phyloP scores from a whole-genome alignment of 2,329 filamentous ascomycete species.

The Hypoxylon sp. region DNA sequence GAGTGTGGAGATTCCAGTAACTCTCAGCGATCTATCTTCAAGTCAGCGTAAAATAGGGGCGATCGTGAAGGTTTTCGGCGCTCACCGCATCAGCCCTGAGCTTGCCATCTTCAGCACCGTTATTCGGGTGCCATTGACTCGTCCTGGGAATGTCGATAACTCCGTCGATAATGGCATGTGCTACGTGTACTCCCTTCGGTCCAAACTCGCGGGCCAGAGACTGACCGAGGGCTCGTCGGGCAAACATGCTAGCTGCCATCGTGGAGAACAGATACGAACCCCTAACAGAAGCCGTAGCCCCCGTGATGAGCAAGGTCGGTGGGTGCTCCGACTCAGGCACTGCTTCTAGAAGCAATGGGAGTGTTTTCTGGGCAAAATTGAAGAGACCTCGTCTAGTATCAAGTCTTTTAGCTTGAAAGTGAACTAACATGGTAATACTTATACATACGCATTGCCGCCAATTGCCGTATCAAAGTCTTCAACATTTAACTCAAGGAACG shows the following conservation, averaged over 20 bases:
- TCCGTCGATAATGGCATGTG: slow-evolving; percentile 80
- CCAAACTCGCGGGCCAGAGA: slow-evolving; percentile 80
- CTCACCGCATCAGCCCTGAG: slow-evolving; percentile 75
- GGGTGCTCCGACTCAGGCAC: slow-evolving; percentile 66
- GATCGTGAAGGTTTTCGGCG: slow-evolving; percentile 31
- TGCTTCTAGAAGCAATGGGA: slow-evolving; percentile 74
- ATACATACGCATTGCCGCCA: slow-evolving; percentile 63
- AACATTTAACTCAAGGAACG: slow-evolving; percentile 68
- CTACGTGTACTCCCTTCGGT: slow-evolving; percentile 79
- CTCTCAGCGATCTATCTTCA: slow-evolving; percentile 75
- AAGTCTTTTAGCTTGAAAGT: slow-evolving; percentile 24
- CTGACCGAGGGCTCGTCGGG: slow-evolving; percentile 74
- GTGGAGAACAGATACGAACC: slow-evolving; percentile 72
- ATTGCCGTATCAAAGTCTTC: slow-evolving; percentile 65
- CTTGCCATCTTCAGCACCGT: slow-evolving; percentile 63
- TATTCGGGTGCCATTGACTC: slow-evolving; percentile 60
- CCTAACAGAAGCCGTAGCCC: slow-evolving; percentile 78
- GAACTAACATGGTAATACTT: slow-evolving; percentile 12
- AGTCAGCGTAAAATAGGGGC: slow-evolving; percentile 39
- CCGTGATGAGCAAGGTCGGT: slow-evolving; percentile 80
- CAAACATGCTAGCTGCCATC: slow-evolving; percentile 79
- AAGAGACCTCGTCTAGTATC: slow-evolving; percentile 70
- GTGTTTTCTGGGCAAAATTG: slow-evolving; percentile 73
- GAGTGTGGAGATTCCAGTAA: slow-evolving; percentile 80
- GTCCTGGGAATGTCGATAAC: slow-evolving; percentile 80